phyloP scores from a whole-genome alignment of 1,284 basidiomycete genomes.

The Erythrobasidium hasegawianum region DNA sequence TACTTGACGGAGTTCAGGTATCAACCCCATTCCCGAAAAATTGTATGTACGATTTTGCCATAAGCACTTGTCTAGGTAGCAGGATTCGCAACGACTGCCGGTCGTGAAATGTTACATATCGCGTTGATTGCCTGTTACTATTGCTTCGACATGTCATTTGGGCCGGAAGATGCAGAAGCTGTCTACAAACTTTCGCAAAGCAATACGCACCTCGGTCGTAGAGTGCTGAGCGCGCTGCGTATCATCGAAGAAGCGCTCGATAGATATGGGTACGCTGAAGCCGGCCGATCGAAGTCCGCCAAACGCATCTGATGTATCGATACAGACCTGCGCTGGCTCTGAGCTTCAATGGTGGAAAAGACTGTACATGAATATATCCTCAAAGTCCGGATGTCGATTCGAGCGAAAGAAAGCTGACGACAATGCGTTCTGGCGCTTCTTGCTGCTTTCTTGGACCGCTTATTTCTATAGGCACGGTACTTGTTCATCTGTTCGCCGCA shows the following conservation, averaged over 20 bases:
- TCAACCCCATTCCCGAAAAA: conserved; percentile 46
- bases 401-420: too few species aligned
- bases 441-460: not conserved
- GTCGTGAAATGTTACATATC: too few species aligned
- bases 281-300: not conserved
- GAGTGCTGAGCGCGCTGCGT: conserved; percentile 68
- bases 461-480: conserved; percentile 69
- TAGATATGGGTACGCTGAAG: conserved; percentile 66
- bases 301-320: conserved; percentile 29
- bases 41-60: conserved; percentile 49
- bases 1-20: conserved; percentile 48
- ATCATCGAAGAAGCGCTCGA: conserved; percentile 74
- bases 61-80: too few species aligned
- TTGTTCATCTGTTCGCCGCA: conserved; percentile 82
- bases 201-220: conserved; percentile 53
- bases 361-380: conserved; percentile 61
- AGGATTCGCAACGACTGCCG: too few species aligned
- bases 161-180: conserved; percentile 30
- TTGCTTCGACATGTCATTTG: conserved; percentile 32
- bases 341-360: conserved; percentile 97
- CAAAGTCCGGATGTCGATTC: too few species aligned
- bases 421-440: too few species aligned
- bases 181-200: conserved; percentile 36
- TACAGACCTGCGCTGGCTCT: conserved; percentile 62
- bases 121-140: too few species aligned